phyloP scores from a whole-genome alignment of 805 yeast species.

The Metschnikowia lochheadii region DNA sequence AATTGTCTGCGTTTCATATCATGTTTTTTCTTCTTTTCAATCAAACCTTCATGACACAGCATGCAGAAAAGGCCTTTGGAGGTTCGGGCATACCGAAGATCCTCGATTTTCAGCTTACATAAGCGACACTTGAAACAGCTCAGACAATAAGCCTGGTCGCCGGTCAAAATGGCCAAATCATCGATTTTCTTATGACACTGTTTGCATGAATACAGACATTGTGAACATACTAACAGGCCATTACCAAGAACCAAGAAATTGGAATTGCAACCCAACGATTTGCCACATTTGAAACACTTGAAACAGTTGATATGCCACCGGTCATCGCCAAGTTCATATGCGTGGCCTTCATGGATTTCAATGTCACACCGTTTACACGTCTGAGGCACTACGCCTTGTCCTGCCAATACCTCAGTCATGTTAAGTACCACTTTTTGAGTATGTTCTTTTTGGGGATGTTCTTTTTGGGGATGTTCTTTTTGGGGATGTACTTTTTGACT shows the following conservation, averaged over 20 bases:
- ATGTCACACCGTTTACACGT: slow-evolving; percentile 38
- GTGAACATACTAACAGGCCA: slow-evolving; percentile 84
- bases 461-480: background rate
- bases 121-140: slow-evolving; percentile 85
- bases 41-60: slow-evolving; percentile 80
- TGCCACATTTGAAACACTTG: slow-evolving; percentile 78
- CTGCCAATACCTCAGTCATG: slow-evolving; percentile 5
- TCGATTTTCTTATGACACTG: slow-evolving; percentile 83
- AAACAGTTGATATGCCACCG: slow-evolving; percentile 96
- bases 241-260: slow-evolving; percentile 90
- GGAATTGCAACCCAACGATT: slow-evolving; percentile 77
- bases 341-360: slow-evolving; percentile 82
- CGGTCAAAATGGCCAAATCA: slow-evolving; percentile 90
- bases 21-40: slow-evolving; percentile 69
- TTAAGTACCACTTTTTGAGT: background rate
- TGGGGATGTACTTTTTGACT: background rate
- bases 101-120: slow-evolving; percentile 82
- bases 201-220: slow-evolving; percentile 87
- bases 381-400: slow-evolving; percentile 15
- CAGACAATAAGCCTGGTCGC: slow-evolving; percentile 92
- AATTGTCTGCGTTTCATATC: slow-evolving; percentile 42
- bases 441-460: background rate
- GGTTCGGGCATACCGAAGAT: slow-evolving; percentile 86
- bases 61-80: slow-evolving; percentile 91
- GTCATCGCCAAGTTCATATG: slow-evolving; percentile 90